These are phyloP conservation scores for Sindora glabra DNA, from an alignment of 306 rosid genomes.

Conservation along the genomic window DNA sequence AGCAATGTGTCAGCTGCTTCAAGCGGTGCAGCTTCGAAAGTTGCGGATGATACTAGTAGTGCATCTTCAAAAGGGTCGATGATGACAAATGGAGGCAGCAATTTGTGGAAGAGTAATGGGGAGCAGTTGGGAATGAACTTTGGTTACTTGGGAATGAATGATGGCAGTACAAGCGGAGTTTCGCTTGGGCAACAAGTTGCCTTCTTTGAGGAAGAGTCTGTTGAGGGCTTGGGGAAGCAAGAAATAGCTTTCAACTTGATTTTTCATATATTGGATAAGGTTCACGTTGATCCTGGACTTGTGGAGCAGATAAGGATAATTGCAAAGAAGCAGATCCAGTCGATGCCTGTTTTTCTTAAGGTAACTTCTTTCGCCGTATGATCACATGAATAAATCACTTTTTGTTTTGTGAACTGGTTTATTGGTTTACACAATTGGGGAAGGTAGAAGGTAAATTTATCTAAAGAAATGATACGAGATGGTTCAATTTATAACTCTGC, in stretches of 20 bases:
- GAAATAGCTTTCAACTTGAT: constrained; percentile 79
- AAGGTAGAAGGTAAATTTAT: constrained; percentile 1
- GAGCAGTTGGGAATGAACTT: constrained; percentile 56
- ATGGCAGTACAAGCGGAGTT: constrained; percentile 41
- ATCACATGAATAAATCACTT: neutral
- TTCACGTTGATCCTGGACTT: constrained; percentile 42
- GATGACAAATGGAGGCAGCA: constrained; percentile 54
- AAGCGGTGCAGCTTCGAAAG: constrained; percentile 45
- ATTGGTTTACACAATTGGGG: neutral
- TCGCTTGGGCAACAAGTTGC: constrained; percentile 61
- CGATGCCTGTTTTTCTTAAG: constrained; percentile 73
- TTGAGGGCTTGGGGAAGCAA: constrained; percentile 84
- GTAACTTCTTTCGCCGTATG: constrained; percentile 20
- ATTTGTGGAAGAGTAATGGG: constrained; percentile 52
- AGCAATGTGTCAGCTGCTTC: constrained; percentile 59
- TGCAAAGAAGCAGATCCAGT: constrained; percentile 85
- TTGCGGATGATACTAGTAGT: constrained; percentile 46
- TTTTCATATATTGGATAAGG: constrained; percentile 66
- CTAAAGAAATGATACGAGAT: constrained; percentile 5
- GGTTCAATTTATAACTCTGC: constrained; percentile 25
- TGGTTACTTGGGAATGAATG: constrained; percentile 44
- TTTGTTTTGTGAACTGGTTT: neutral
- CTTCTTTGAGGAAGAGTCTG: constrained; percentile 82
- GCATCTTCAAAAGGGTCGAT: constrained; percentile 53
- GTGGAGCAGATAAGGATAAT: constrained; percentile 77